Percentiles rank a stretch among this genome's conserved stretches.
Conservation (phyloP, 2,329 filamentous ascomycete genomes). For the Aspergillus felis region DNA sequence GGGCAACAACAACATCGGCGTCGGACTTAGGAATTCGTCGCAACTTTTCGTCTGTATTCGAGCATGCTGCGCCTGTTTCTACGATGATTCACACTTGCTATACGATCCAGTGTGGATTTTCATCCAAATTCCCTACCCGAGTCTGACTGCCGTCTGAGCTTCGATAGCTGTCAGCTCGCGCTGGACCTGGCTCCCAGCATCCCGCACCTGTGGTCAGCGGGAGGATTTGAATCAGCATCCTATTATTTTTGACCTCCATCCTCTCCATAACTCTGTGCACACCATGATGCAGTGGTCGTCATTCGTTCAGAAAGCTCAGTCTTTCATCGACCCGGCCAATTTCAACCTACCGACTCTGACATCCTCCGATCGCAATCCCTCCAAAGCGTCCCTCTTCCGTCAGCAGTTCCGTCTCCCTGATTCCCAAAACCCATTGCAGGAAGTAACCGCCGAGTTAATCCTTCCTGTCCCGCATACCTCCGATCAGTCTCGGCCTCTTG, state of each 20-base stretch:
- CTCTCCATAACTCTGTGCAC: constrained; percentile 2
- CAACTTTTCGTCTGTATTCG: constrained; percentile 12
- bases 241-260: background rate
- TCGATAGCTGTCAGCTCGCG: constrained; percentile 22
- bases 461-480: constrained; percentile 67
- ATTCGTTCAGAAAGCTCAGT: constrained; percentile 93
- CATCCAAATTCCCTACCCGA: constrained; percentile 17
- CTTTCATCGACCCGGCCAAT: constrained; percentile 85
- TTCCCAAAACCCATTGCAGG: constrained; percentile 87
- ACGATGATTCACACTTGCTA: constrained; percentile 25
- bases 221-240: background rate
- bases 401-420: constrained; percentile 93
- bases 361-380: constrained; percentile 73
- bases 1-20: background rate
- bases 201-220: background rate
- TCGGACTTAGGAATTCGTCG: constrained; percentile 10
- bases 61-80: constrained; percentile 21
- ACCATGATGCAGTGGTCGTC: constrained; percentile 65
- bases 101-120: constrained; percentile 18
- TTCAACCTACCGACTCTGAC: constrained; percentile 69
- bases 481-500: constrained; percentile 54
- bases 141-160: constrained; percentile 17
- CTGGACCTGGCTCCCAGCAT: constrained; percentile 11
- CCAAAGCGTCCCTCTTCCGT: constrained; percentile 89
- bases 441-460: constrained; percentile 94